Base-by-base conservation (phyloP, 805 yeast species). In the Cyberlindnera mycetangii region DNA sequence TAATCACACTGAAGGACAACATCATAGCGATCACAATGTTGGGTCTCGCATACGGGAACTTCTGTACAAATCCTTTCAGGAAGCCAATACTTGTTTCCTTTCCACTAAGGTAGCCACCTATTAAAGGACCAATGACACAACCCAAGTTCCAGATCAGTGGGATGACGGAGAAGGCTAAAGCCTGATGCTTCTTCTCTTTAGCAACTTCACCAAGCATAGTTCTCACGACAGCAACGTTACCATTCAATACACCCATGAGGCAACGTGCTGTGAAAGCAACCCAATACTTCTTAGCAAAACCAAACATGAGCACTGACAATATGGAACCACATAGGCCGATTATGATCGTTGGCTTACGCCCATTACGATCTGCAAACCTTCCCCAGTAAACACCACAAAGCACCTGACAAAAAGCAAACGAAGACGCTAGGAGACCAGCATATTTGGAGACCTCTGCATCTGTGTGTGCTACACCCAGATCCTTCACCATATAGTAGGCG, bases 201-300 rank as follows among this genome's bases (percentile, higher is more conserved):
- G 47, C 45, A 14, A 45, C 18, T 30, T 48, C 52, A 14, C 52
- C 52, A 12, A 48, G 36, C 44, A 48, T 39, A 3, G 52, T 48
- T 37, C 52, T 39, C 14, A 45, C 33, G n/a, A 48, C 49, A 3
- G 45, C 49, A n/a, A 45, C 49, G 39, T 48, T 48, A n/a, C 52
- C 52, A 28, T 48, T 48, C 16, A 45, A 11, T 9, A 37, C 12
- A 2, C 52, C 52, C 45, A 39, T 42, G n/a, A 48, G 21, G 15
- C 27, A 24, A 12, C 52, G 30, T 0, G 49, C 41, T 7, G 33
- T 5, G 6, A 48, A 28, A 2, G 52, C 52, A 18, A 35, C 37
- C 25, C 27, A 16, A 17, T 48, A 48, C 37, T 33, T 41, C 16
- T 16, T 39, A 1, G 52, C n/a, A 20, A 48, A 48, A 2, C 52